Base-by-base conservation (phyloP, 768 basidiomycete genomes). In the Ramaria rubella region DNA sequence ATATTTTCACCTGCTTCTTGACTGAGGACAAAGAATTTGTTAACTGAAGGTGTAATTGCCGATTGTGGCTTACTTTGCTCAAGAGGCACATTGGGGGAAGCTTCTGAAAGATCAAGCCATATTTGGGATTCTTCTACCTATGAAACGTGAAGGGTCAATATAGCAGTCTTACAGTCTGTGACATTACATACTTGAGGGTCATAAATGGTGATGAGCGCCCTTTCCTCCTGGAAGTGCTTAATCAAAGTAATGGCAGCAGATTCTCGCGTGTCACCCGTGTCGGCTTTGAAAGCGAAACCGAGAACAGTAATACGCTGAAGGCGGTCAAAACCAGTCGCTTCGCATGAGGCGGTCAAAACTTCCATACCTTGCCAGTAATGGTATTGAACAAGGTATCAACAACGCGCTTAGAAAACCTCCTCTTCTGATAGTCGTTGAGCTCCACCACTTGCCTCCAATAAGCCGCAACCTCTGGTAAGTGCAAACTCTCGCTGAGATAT, bases 371-470 rank as follows among this genome's bases (percentile, higher is more conserved):
- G 75, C 87, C 85, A 21, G 92, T 95, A 69, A 96, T 94, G 51
- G 96, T 99, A 72, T 94, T 97, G 83, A 99, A 99, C 58, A 99
- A 83, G 14, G 91, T 92, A 71, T 96, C 92, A 38, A 99, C 94
- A 60, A 99, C 94, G 51, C 86, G 83, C 74, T 94, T 91, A 40
- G 93, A 90, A 79, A 99, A 99, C 51, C 96, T 78, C 60, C 82
- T 76, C 81, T 98, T 99, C 72, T 99, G 96, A 72, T 98, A 90
- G 72, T 98, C 94, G 73, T 99, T 98, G 88, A 98, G 90, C 67
- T 90, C 86, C 24, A 97, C 94, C 33, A 99, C 94, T 69, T 94
- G 89, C 52, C 82, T 81, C 96, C 96, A 99, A 78, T 99, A 99
- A 17, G 86, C 87, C 29, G 95, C 96, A 26, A 99, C 94, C 71